Evolutionary conservation across 805 yeast genomes (phyloP).

Genomic region (Ogataea glucozyma): DNA sequence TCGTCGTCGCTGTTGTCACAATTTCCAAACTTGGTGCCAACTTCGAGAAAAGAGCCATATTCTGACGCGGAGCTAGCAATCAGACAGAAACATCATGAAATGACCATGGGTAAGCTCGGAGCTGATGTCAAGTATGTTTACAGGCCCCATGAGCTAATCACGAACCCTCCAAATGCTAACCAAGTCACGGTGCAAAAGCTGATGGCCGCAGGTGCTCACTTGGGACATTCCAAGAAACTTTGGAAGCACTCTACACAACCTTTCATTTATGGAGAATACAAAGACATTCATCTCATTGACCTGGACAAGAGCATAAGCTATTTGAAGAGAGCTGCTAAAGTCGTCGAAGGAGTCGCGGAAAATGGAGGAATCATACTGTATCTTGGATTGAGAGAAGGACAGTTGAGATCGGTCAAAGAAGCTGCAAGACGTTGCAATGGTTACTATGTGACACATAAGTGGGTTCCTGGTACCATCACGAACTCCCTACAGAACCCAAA

Average conservation of each 20-base stretch:
- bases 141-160: conserved; percentile 65
- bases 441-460: conserved; percentile 76
- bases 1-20: conserved; percentile 31
- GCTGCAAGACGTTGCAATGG: conserved; percentile 81
- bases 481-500: conserved; percentile 63
- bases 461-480: conserved; percentile 95
- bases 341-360: conserved; percentile 78
- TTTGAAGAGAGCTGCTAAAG: conserved; percentile 79
- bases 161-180: conserved; percentile 55
- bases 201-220: conserved; percentile 90
- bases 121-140: conserved; percentile 64
- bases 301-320: conserved; percentile 76
- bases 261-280: conserved; percentile 81
- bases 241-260: conserved; percentile 85
- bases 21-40: conserved; percentile 65
- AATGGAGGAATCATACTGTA: conserved; percentile 80
- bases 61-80: conserved; percentile 74
- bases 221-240: conserved; percentile 84
- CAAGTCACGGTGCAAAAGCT: conserved; percentile 68
- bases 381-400: conserved; percentile 83
- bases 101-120: conserved; percentile 59
- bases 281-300: conserved; percentile 90
- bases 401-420: conserved; percentile 67
- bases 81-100: conserved; percentile 67
- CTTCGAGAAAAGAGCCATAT: conserved; percentile 65